Evolutionary conservation across 2,329 filamentous ascomycete genomes (phyloP).

Genomic region (Cordyceps javanica): DNA sequence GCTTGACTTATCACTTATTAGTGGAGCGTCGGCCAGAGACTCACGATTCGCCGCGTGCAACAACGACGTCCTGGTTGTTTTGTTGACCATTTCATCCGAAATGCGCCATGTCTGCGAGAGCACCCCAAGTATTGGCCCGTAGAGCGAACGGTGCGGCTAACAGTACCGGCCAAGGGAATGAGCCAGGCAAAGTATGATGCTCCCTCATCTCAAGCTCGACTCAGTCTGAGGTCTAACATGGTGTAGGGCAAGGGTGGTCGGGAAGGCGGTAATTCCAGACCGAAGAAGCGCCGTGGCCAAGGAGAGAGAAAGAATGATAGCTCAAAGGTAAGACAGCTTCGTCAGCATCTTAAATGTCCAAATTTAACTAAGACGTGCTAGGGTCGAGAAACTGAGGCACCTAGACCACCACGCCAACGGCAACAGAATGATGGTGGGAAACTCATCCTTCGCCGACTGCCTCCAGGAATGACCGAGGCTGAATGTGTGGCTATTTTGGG

Average conservation of each 20-base stretch:
- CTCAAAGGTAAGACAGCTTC: slow-evolving; percentile 20
- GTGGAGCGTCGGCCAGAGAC: not conserved
- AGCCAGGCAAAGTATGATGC: slow-evolving; percentile 13
- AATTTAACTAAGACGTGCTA: not conserved
- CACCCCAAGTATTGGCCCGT: slow-evolving; percentile 31
- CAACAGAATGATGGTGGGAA: slow-evolving; percentile 63
- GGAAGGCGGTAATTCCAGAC: slow-evolving; percentile 18
- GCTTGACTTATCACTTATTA: not conserved
- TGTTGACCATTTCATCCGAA: slow-evolving; percentile 4
- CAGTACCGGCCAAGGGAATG: slow-evolving; percentile 21
- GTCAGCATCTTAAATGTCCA: not conserved
- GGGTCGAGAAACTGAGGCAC: slow-evolving; percentile 20
- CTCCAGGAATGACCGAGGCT: slow-evolving; percentile 72
- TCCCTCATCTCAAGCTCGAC: not conserved
- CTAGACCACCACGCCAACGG: slow-evolving; percentile 41
- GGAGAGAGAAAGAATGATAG: slow-evolving; percentile 24
- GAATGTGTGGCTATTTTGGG: slow-evolving; percentile 72
- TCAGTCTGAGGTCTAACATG: slow-evolving; percentile 10
- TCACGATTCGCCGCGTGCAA: not conserved
- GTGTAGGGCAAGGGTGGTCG: slow-evolving; percentile 14
- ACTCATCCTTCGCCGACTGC: slow-evolving; percentile 75
- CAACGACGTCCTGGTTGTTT: slow-evolving; percentile 12
- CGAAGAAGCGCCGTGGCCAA: slow-evolving; percentile 22
- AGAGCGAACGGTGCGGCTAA: slow-evolving; percentile 27
- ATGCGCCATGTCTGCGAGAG: slow-evolving; percentile 32